A percentile compares a stretch with the other conserved stretches of the same genome.
Evolutionary conservation across 179 eudicot species (phyloP).

Genomic region (Beta macrorhiza): DNA sequence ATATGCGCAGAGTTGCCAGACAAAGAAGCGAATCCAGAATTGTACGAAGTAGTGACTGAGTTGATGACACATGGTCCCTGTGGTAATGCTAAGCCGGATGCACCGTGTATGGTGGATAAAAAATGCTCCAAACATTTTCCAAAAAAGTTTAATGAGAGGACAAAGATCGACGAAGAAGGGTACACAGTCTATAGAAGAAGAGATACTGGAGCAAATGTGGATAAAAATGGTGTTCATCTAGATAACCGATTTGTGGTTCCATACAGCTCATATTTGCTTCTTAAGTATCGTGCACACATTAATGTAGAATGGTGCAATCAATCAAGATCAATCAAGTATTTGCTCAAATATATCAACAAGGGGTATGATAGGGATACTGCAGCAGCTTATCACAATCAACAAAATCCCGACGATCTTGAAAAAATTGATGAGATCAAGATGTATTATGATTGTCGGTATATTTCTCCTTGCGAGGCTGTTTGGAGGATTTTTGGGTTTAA

Average conservation of each 20-base stretch:
- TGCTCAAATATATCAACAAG: slow-evolving; percentile 24
- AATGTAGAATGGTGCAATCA: slow-evolving; percentile 34
- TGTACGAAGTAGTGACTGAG: slow-evolving; percentile 2
- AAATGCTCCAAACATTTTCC: slow-evolving; percentile 7
- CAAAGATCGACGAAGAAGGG: slow-evolving; percentile 24
- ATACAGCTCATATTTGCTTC: too few species aligned
- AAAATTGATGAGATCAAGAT: too few species aligned
- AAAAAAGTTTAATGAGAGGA: background rate
- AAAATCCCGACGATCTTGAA: too few species aligned
- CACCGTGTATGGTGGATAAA: slow-evolving; percentile 18
- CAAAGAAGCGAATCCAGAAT: background rate
- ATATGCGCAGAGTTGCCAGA: background rate
- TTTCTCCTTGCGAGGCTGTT: slow-evolving; percentile 6
- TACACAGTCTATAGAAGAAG: slow-evolving; percentile 15
- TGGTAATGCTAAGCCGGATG: background rate
- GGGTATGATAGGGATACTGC: slow-evolving; percentile 1
- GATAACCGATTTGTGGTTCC: too few species aligned
- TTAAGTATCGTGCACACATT: slow-evolving; percentile 11
- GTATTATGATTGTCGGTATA: background rate
- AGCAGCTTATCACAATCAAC: too few species aligned
- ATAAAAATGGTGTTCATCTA: too few species aligned
- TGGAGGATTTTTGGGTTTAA: slow-evolving; percentile 6
- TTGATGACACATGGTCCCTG: slow-evolving; percentile 36
- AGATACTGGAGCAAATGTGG: background rate
- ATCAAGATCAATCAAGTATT: background rate